Evolutionary conservation across 345 rosid genomes (phyloP), one percentile per base, ranked within the genome.

Genomic region (Cardamine chenopodiifolia): DNA sequence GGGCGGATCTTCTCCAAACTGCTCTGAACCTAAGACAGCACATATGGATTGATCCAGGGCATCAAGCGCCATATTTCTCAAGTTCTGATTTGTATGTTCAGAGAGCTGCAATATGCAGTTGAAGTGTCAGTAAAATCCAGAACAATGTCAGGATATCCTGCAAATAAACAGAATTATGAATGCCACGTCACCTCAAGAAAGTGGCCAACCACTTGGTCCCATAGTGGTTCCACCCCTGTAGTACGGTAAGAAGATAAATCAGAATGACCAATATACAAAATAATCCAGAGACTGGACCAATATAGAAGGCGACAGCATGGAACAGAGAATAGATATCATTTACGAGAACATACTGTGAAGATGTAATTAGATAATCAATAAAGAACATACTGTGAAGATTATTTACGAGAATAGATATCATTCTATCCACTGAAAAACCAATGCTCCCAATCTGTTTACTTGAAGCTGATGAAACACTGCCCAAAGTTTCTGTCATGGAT

Each of bases 171-270:
- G 70, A 76, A 78, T 59, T 50, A 23, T 66, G 62, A 64, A 63
- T 49, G 49, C 8, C 26, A 14, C 25, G 68, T 85, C 78, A 94
- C 98, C 97, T 92, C 92, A 67, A 92, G 82, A 82, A 95, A 92
- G 80, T 95, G 99, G 76, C 86, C 86, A 67, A 88, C 88, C 78
- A 95, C 92, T 83, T 89, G 90, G 82, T 92, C 97, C 99, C 99
- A 95, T 62, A 95, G 75, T 63, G 96, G 92, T 81, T 84, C 86
- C 66, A 95, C 94, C 81, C 97, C 98, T 94, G 83, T 62, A 74
- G 60, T 23, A 72, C 19, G 60, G 62, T 28, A 70, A 18, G 45
- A 55, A 68, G 23, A 52, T 45, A 22, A 25, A 64, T 52, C 14
- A 70, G 52, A 47, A 48, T 34, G 76, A 65, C n/a, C 72, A 13